Evolutionary conservation across 2,329 filamentous ascomycete species (phyloP).

Genomic region (Calonectria pteridis): DNA sequence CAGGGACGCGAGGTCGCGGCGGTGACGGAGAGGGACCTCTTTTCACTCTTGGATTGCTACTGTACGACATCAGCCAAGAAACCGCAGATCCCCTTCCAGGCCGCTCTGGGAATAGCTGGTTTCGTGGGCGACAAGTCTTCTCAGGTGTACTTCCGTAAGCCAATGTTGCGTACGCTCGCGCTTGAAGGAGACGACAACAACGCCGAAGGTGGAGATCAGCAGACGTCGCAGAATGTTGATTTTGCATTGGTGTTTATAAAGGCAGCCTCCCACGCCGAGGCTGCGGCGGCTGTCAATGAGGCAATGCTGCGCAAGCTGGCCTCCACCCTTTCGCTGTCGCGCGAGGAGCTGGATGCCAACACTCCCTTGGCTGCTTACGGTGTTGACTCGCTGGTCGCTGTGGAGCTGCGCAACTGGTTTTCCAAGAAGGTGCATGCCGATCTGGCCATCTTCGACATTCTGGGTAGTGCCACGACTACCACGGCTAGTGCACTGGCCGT

Average conservation of each 20-base stretch:
- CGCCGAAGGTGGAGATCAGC: background rate
- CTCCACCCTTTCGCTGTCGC: background rate
- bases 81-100: background rate
- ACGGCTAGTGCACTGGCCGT: background rate
- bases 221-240: background rate
- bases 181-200: background rate
- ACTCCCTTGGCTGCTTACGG: slow-evolving; percentile 38
- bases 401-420: slow-evolving; percentile 43
- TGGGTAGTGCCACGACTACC: background rate
- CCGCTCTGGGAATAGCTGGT: background rate
- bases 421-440: slow-evolving; percentile 36
- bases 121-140: background rate
- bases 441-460: slow-evolving; percentile 41
- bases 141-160: background rate
- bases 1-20: background rate
- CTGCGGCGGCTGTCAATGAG: background rate
- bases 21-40: background rate
- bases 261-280: background rate
- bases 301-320: background rate
- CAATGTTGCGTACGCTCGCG: background rate
- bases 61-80: background rate
- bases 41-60: background rate
- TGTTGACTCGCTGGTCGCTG: slow-evolving; percentile 43
- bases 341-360: slow-evolving; percentile 37
- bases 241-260: background rate